Conservation (phyloP, 495 filamentous ascomycete species). For the Penicillium paxilli region DNA sequence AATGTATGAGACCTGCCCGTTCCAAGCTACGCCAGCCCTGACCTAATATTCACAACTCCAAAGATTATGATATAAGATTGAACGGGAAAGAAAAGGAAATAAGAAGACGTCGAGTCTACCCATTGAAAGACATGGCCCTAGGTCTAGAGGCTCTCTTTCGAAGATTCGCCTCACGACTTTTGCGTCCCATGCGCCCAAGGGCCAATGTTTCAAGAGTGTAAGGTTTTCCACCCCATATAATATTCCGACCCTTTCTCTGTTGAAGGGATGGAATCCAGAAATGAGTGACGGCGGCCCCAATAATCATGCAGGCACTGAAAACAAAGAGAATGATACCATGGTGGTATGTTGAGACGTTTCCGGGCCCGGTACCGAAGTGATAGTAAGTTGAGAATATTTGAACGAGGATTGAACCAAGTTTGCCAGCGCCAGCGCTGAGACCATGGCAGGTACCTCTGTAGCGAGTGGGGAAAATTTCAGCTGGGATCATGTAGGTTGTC, state of each 20-base stretch:
- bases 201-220: constrained; percentile 44
- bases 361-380: constrained; percentile 34
- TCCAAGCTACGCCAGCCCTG: too few species aligned
- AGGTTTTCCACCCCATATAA: constrained; percentile 41
- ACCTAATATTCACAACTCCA: too few species aligned
- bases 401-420: constrained; percentile 58
- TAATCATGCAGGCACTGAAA: constrained; percentile 47
- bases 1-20: too few species aligned
- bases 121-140: constrained; percentile 22
- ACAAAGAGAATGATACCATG: constrained; percentile 47
- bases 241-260: constrained; percentile 22
- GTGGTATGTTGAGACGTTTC: constrained; percentile 32
- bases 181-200: constrained; percentile 37
- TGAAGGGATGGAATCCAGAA: constrained; percentile 45
- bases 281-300: constrained; percentile 46
- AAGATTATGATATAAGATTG: too few species aligned
- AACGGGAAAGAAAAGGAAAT: not conserved
- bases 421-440: constrained; percentile 54
- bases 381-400: constrained; percentile 52
- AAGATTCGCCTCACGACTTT: constrained; percentile 37
- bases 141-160: constrained; percentile 20
- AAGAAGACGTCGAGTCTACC: not conserved
- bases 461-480: constrained; percentile 62
- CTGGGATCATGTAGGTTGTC: constrained; percentile 62
- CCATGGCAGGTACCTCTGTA: constrained; percentile 60